These are phyloP conservation scores for Xylariaceae sp. DNA, from an alignment of 2,329 filamentous ascomycete genomes.

Conservation along the genomic window DNA sequence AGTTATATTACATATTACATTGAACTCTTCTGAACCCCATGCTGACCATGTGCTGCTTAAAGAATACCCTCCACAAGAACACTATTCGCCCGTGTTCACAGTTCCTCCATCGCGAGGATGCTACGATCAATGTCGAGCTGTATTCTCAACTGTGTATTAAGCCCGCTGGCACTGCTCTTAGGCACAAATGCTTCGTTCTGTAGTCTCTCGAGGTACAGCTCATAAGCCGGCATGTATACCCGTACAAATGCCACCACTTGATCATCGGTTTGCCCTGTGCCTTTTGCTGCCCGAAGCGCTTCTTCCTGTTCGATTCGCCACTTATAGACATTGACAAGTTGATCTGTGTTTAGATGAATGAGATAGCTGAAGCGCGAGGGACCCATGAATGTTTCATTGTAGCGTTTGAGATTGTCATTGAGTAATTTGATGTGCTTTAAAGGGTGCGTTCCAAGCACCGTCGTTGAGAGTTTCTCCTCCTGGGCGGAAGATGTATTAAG, in stretches of 20 bases:
- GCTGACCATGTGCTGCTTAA: no score
- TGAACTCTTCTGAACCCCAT: no score
- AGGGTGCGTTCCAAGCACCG: not conserved
- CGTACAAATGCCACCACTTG: constrained; percentile 1
- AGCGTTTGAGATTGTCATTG: not conserved
- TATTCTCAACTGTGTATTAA: not conserved
- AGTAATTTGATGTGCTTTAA: not conserved
- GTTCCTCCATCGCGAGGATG: not conserved
- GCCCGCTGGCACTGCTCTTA: not conserved
- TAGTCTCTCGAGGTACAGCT: constrained; percentile 1
- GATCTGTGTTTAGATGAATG: constrained; percentile 1
- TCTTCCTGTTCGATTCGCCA: constrained; percentile 4
- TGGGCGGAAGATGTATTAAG: not conserved
- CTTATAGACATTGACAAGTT: constrained; percentile 1
- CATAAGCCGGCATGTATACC: constrained; percentile 1
- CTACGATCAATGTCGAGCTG: not conserved
- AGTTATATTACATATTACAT: no score
- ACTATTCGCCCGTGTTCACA: no score
- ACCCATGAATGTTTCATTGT: constrained; percentile 1
- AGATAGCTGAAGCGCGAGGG: not conserved
- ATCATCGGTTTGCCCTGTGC: constrained; percentile 1
- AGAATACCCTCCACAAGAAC: no score
- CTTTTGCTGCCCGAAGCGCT: constrained; percentile 1
- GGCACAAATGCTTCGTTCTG: not conserved
- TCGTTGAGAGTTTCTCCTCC: not conserved